Evolutionary conservation across 495 filamentous ascomycete species (phyloP).

Genomic region (Umbilicaria muhlenbergii): DNA sequence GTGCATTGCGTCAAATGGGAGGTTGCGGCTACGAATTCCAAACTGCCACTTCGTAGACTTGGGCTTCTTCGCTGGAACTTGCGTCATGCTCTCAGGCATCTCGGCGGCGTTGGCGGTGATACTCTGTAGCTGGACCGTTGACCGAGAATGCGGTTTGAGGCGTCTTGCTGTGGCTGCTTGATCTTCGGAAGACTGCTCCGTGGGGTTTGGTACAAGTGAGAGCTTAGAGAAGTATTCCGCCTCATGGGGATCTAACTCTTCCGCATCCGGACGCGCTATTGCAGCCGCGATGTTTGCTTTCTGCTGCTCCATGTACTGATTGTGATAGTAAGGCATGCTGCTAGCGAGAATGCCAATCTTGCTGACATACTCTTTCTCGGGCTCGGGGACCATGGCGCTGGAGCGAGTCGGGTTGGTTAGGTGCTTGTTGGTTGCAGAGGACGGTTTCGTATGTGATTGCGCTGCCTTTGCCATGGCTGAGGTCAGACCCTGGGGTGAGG

Average conservation of each 20-base stretch:
- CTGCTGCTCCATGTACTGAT: conserved; percentile 68
- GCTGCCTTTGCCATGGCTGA: conserved; percentile 8
- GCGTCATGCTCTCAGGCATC: conserved; percentile 50
- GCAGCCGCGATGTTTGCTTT: conserved; percentile 25
- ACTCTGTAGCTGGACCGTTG: conserved; percentile 33
- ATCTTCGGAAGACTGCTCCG: conserved; percentile 47
- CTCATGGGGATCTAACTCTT: conserved; percentile 6
- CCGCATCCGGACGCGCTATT: conserved; percentile 8
- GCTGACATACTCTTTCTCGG: conserved; percentile 35
- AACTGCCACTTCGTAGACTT: conserved; percentile 87
- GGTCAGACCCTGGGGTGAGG: conserved; percentile 16
- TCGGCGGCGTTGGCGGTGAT: conserved; percentile 37
- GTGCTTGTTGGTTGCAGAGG: conserved; percentile 1
- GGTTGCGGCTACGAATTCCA: conserved; percentile 85
- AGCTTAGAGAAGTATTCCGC: conserved; percentile 1
- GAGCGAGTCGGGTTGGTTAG: not conserved
- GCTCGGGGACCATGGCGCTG: not conserved
- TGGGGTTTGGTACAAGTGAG: conserved; percentile 2
- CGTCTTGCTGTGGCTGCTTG: conserved; percentile 59
- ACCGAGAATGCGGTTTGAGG: conserved; percentile 64
- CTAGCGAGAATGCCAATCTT: conserved; percentile 83
- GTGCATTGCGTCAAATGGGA: conserved; percentile 79
- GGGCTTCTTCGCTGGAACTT: conserved; percentile 38
- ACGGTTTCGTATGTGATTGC: conserved; percentile 4
- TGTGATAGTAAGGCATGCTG: conserved; percentile 77